Evolutionary conservation across 2,329 filamentous ascomycete species (phyloP), one percentile per base, ranked within the genome.

Genomic region (Curvularia lunata): DNA sequence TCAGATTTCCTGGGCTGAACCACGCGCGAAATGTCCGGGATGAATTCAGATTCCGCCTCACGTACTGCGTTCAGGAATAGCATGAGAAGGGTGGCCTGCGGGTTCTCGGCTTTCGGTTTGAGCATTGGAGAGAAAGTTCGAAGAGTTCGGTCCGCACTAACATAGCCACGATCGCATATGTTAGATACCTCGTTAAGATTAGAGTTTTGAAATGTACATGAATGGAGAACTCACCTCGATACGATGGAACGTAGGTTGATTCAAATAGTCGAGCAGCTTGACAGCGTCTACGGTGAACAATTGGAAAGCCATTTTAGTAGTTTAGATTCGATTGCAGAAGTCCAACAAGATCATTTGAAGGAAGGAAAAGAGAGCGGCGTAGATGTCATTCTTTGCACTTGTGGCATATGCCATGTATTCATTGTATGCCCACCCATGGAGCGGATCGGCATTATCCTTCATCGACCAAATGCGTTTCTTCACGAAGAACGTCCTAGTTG

Each of bases 71-170:
- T 79, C 48, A 78, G 62, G 68, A 80, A 82, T 0, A 80, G 70
- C 9, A 75, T 73, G n/a, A 82, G 55, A 0, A 81, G 65, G 0
- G 77, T 78, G 1, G 80, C 79, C 27, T 78, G 67, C 0, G 74
- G 71, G 54, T 81, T 82, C 6, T 71, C 42, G 1, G 3, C 1
- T 7, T 58, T 69, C 0, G 57, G 19, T 48, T 78, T 69, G 0
- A 82, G 74, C 1, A 80, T 52, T 0, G 70, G 73, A 4, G 58
- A 66, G 34, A 81, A 71, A 9, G 54, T 34, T 0, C 6, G 1
- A 1, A 81, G 54, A 0, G 66, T 72, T 0, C 13, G 61, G 0
- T 78, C 78, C 2, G 43, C 18, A 16, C 42, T 25, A 5, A 79
- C 27, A 46, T 74, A 79, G n/a, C 56, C 61, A 0, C 27, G 10